A percentile compares a stretch with the other conserved stretches of the same genome.
Conservation (phyloP, 2,329 filamentous ascomycete genomes). For the Monosporascus sp. region DNA sequence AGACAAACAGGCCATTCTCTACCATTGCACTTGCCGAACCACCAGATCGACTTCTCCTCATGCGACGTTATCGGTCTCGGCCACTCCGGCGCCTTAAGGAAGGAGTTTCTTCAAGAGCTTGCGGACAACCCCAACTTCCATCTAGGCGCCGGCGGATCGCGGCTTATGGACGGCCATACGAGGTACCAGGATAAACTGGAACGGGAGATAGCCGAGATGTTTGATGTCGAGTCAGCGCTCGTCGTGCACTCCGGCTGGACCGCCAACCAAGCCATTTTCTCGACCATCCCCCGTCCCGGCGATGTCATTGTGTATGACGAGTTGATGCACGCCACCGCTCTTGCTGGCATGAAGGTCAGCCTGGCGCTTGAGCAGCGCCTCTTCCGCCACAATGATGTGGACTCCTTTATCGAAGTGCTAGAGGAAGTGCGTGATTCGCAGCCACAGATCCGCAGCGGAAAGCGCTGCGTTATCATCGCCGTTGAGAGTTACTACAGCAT, state of each 20-base stretch:
- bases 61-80: no score
- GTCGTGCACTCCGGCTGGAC: slow-evolving; percentile 56
- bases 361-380: slow-evolving; percentile 40
- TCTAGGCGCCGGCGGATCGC: no score
- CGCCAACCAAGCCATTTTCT: slow-evolving; percentile 47
- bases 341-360: slow-evolving; percentile 58
- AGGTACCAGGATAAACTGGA: slow-evolving; percentile 1
- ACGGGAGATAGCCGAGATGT: slow-evolving; percentile 58
- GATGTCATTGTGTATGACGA: slow-evolving; percentile 60
- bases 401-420: slow-evolving; percentile 36
- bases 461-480: slow-evolving; percentile 31
- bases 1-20: no score
- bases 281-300: slow-evolving; percentile 44
- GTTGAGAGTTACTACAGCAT: slow-evolving; percentile 43
- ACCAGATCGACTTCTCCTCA: no score
- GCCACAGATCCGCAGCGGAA: slow-evolving; percentile 20
- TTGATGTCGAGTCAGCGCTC: slow-evolving; percentile 51
- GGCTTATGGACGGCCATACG: no score
- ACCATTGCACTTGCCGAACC: no score
- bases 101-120: no score
- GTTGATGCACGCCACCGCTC: slow-evolving; percentile 60
- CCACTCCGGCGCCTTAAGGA: no score
- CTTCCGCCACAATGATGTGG: slow-evolving; percentile 38
- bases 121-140: no score
- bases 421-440: slow-evolving; percentile 24